Percentiles rank a stretch among this genome's conserved stretches.
Conservation (phyloP, 208 protist genomes). For the Plasmodiophora brassicae region DNA sequence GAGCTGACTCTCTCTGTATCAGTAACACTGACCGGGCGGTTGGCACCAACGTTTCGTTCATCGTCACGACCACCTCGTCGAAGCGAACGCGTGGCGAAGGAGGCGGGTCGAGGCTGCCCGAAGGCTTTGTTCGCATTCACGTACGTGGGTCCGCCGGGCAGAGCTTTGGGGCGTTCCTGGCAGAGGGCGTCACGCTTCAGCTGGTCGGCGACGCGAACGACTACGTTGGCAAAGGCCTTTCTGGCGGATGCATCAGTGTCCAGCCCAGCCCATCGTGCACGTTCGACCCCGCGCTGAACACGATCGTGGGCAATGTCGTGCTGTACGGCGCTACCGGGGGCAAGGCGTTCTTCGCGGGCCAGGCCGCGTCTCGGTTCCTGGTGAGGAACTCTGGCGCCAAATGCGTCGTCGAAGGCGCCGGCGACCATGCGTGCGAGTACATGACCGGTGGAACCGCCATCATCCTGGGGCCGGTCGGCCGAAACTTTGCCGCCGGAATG, state of each 20-base stretch:
- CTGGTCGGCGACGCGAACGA: conserved; percentile 72
- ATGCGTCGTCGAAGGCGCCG: conserved; percentile 70
- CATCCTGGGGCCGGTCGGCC: conserved; percentile 46
- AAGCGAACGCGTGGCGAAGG: conserved; percentile 46
- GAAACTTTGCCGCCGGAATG: conserved; percentile 75
- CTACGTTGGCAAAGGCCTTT: conserved; percentile 75
- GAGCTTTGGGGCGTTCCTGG: conserved; percentile 66
- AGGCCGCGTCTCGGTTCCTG: conserved; percentile 68
- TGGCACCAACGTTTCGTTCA: conserved; percentile 59
- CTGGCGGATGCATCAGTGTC: conserved; percentile 60
- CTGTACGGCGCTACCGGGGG: conserved; percentile 73
- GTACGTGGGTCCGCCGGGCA: conserved; percentile 65
- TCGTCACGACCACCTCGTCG: conserved; percentile 56
- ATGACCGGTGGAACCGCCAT: conserved; percentile 67
- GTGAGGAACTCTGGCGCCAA: conserved; percentile 71
- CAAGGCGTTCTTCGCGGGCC: conserved; percentile 59
- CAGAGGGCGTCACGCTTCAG: conserved; percentile 61
- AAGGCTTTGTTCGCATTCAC: conserved; percentile 40
- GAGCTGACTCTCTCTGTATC: conserved; percentile 51
- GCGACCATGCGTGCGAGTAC: conserved; percentile 78
- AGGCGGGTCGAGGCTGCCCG: no score
- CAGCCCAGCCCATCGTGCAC: not conserved
- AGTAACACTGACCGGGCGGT: conserved; percentile 63
- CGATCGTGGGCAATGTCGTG: conserved; percentile 71
- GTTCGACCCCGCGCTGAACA: conserved; percentile 56